Conservation (phyloP, 2,329 filamentous ascomycete species). For the Sphaerulina populicola region DNA sequence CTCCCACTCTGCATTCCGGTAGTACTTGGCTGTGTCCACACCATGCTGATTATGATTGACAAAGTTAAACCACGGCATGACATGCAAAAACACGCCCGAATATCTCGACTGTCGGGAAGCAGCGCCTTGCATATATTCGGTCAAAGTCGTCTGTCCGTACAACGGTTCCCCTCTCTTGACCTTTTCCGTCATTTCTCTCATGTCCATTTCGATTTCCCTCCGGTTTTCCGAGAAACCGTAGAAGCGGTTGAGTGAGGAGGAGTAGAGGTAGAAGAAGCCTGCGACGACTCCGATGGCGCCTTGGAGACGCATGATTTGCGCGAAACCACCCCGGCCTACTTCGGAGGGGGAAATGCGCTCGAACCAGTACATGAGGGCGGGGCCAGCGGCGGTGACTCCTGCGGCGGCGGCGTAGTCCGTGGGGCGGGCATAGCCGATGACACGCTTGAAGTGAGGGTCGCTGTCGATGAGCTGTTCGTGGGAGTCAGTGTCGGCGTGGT, state of each 20-base stretch:
- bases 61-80: slow-evolving; percentile 95
- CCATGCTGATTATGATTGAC: slow-evolving; percentile 95
- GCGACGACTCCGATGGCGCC: slow-evolving; percentile 64
- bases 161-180: slow-evolving; percentile 86
- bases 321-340: slow-evolving; percentile 73
- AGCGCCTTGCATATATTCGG: slow-evolving; percentile 86
- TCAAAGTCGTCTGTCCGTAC: slow-evolving; percentile 71
- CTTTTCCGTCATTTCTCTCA: slow-evolving; percentile 95
- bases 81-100: slow-evolving; percentile 70
- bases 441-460: slow-evolving; percentile 91
- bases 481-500: slow-evolving; percentile 12
- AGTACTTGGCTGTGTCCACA: slow-evolving; percentile 97
- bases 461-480: slow-evolving; percentile 82
- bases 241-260: slow-evolving; percentile 75
- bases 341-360: slow-evolving; percentile 80
- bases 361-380: slow-evolving; percentile 65
- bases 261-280: slow-evolving; percentile 78
- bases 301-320: slow-evolving; percentile 70
- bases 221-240: slow-evolving; percentile 91
- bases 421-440: slow-evolving; percentile 74
- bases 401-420: slow-evolving; percentile 72
- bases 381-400: slow-evolving; percentile 61
- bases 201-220: slow-evolving; percentile 89
- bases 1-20: slow-evolving; percentile 87
- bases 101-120: slow-evolving; percentile 89